A percentile compares a stretch with the other conserved stretches of the same genome.
These are phyloP conservation scores for Tilletia walkeri DNA, from an alignment of 1,284 basidiomycete genomes.

Conservation along the genomic window DNA sequence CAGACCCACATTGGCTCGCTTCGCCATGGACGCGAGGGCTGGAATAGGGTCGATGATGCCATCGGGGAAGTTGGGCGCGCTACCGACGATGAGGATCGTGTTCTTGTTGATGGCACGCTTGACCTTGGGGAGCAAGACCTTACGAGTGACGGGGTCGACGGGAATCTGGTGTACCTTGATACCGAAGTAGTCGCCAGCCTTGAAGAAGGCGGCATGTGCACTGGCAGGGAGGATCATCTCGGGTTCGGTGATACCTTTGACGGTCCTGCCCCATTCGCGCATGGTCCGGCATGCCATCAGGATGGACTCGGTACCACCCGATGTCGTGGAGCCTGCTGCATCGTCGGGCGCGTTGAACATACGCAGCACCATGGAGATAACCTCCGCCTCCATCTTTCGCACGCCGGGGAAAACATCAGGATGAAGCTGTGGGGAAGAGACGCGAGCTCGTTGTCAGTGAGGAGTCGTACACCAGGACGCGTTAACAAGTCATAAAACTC, in stretches of 20 bases:
- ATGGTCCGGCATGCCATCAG: constrained; percentile 90
- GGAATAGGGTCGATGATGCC: constrained; percentile 74
- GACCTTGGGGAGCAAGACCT: constrained; percentile 75
- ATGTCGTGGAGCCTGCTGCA: constrained; percentile 86
- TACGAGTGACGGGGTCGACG: constrained; percentile 76
- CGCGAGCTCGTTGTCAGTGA: background rate
- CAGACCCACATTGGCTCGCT: constrained; percentile 73
- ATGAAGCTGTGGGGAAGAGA: constrained; percentile 63
- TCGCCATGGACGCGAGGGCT: constrained; percentile 73
- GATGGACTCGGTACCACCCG: constrained; percentile 94
- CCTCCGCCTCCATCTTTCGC: constrained; percentile 95
- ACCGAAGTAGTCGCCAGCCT: constrained; percentile 83
- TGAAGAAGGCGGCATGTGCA: constrained; percentile 93
- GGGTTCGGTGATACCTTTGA: constrained; percentile 83
- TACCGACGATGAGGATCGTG: constrained; percentile 74
- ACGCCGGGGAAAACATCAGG: constrained; percentile 93
- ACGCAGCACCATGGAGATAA: constrained; percentile 84
- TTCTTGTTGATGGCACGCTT: constrained; percentile 61
- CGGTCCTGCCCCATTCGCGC: constrained; percentile 82
- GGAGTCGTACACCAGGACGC: background rate
- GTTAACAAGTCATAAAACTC: background rate
- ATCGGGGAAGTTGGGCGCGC: constrained; percentile 69
- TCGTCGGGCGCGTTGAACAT: constrained; percentile 72
- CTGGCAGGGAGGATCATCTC: constrained; percentile 88
- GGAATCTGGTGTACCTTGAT: constrained; percentile 87